Conservation (phyloP, 2,329 filamentous ascomycete genomes). For the Aureobasidium lini region DNA sequence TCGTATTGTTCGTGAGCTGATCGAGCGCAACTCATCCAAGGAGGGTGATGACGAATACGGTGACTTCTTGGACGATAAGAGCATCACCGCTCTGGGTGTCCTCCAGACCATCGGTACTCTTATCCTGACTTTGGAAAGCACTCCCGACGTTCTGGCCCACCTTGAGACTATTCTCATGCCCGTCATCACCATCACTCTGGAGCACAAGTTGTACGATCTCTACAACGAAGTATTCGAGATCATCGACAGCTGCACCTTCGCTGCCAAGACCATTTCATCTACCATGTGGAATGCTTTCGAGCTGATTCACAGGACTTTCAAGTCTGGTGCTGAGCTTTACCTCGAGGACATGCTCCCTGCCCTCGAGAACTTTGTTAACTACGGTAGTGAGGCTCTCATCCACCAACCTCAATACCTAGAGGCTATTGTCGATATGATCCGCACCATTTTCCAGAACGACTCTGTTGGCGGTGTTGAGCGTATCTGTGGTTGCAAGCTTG, state of each 20-base stretch:
- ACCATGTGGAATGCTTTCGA: slow-evolving; percentile 99
- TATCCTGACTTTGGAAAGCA: slow-evolving; percentile 93
- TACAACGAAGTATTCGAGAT: slow-evolving; percentile 99
- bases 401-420: slow-evolving; percentile 81
- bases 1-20: slow-evolving; percentile 80
- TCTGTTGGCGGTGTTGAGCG: slow-evolving; percentile 91
- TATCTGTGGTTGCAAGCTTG: slow-evolving; percentile 95
- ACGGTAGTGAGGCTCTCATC: slow-evolving; percentile 70
- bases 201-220: slow-evolving; percentile 95
- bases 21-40: slow-evolving; percentile 77
- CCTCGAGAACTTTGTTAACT: slow-evolving; percentile 95
- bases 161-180: slow-evolving; percentile 96
- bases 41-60: slow-evolving; percentile 73
- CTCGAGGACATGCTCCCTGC: slow-evolving; percentile 98
- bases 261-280: slow-evolving; percentile 86
- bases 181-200: slow-evolving; percentile 88
- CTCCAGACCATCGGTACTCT: slow-evolving; percentile 95
- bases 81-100: slow-evolving; percentile 91
- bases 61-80: slow-evolving; percentile 96
- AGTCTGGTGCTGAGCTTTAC: slow-evolving; percentile 92
- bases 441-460: slow-evolving; percentile 85
- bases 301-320: slow-evolving; percentile 93
- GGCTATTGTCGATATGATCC: slow-evolving; percentile 87
- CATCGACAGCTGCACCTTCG: slow-evolving; percentile 97
- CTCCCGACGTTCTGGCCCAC: slow-evolving; percentile 87